Conservation (phyloP, 202 grass and related monocot genomes). For the Dendrocalamus latiflorus region DNA sequence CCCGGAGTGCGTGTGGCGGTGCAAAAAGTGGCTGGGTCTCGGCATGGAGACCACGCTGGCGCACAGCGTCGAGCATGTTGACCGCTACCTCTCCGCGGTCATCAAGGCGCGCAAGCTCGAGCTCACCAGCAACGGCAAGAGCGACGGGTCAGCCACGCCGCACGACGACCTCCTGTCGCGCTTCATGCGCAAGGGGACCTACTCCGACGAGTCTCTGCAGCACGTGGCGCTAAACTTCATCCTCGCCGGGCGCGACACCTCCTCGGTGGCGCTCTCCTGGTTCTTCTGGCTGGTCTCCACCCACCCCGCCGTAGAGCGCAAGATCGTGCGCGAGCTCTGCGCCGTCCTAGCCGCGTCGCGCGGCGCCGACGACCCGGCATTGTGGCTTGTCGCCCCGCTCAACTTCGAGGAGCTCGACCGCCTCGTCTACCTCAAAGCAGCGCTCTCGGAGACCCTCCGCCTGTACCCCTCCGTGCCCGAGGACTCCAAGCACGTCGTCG, state of each 20-base stretch:
- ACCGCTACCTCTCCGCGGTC: constrained; percentile 70
- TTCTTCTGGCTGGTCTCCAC: no score
- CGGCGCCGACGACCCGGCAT: no score
- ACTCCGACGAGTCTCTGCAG: constrained; percentile 86
- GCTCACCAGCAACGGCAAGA: constrained; percentile 27
- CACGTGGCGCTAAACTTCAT: constrained; percentile 95
- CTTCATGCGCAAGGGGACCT: constrained; percentile 93
- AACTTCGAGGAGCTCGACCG: no score
- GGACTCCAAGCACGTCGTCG: constrained; percentile 86
- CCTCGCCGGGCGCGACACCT: no score
- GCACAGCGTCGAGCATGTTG: constrained; percentile 70
- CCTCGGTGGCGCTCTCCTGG: no score
- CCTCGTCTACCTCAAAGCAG: no score
- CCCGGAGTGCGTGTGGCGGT: constrained; percentile 77
- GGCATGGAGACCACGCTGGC: constrained; percentile 85
- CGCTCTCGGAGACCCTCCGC: no score
- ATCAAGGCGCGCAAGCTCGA: constrained; percentile 92
- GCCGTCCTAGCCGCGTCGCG: no score
- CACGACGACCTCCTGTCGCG: constrained; percentile 95
- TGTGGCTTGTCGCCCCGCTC: no score
- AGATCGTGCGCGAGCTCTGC: no score
- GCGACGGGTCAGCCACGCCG: constrained; percentile 21
- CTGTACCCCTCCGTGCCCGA: constrained; percentile 93
- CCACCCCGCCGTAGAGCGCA: no score
- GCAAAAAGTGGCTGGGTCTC: constrained; percentile 72